Base-by-base conservation (phyloP, 2,329 filamentous ascomycete genomes). In the Calonectria leucothoes region DNA sequence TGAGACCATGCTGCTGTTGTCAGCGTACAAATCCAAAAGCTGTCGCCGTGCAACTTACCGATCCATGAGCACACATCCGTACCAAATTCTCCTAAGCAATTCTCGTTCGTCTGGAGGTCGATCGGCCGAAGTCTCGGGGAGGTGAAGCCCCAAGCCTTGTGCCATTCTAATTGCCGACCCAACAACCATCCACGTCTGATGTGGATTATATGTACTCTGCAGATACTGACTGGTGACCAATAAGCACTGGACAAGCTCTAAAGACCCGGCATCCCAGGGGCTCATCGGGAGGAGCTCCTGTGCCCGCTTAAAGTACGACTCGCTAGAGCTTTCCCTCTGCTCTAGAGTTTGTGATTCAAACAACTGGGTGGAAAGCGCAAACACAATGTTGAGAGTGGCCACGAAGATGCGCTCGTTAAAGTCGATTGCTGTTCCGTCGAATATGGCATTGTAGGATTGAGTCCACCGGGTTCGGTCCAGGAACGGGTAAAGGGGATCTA, bases 171-270 rank as follows among this genome's bases (percentile, higher is more conserved):
- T 84, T 0, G 87, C 87, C 5, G 86, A 81, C 0, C 87, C 87
- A 0, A 87, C 85, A 6, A 87, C 83, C 79, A 89, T 88, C 88
- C 87, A 89, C 1, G 86, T 88, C 70, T 87, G 85, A 71, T 88
- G 85, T 0, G 86, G 84, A 7, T 84, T 84, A 15, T 87, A 84
- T 0, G 87, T 88, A 57, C 87, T 87, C 52, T 89, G 88, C 0
- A 89, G 78, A 71, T 88, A 89, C 55, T 88, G 87, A 14, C 85
- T 86, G 72, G 87, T 87, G 6, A 89, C 79, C 0, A 89, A 77
- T 0, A 89, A 78, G 55, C 85, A 88, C 74, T 89, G 87, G 1
- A 89, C 85, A 1, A 87, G 69, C 52, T 85, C 86, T 0, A 86
- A 75, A 0, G 86, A 88, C 0, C 84, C 85, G 0, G 83, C 80